Evolutionary conservation across 2,329 filamentous ascomycete species (phyloP).

Genomic region (Aspergillus awamori): DNA sequence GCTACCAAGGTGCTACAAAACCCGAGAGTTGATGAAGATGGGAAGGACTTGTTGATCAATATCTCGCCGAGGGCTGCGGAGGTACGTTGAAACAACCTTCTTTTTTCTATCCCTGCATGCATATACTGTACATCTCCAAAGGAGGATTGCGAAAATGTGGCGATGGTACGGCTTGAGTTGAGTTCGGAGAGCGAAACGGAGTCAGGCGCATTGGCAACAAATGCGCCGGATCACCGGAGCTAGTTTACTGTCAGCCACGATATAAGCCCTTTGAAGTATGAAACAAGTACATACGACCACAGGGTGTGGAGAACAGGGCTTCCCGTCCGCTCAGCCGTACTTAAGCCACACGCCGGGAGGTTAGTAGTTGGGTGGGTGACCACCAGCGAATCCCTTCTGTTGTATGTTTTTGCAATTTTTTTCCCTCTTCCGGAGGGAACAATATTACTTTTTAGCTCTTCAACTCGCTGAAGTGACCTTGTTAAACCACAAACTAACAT

Average conservation of each 20-base stretch:
- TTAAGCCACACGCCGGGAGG: constrained; percentile 50
- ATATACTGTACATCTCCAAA: background rate
- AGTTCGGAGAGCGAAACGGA: too few species aligned
- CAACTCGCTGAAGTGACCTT: too few species aligned
- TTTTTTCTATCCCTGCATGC: background rate
- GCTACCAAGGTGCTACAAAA: constrained; percentile 60
- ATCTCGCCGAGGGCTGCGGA: constrained; percentile 83
- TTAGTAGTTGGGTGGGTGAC: constrained; percentile 53
- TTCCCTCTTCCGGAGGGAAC: constrained; percentile 11
- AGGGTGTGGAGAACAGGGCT: constrained; percentile 52
- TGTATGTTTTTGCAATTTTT: constrained; percentile 43
- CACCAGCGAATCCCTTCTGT: constrained; percentile 51
- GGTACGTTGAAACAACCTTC: constrained; percentile 51
- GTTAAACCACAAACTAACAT: background rate
- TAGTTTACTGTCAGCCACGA: background rate
- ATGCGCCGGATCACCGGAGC: background rate
- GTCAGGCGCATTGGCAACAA: background rate
- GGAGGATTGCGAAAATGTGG: background rate
- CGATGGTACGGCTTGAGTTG: background rate
- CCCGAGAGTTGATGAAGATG: constrained; percentile 77
- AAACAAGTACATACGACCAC: constrained; percentile 45
- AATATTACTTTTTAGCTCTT: background rate
- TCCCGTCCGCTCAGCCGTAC: constrained; percentile 52
- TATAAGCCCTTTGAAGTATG: constrained; percentile 5
- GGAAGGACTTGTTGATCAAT: constrained; percentile 78